Conservation (phyloP, 2,329 filamentous ascomycete genomes). For the Ophiocordyceps camponoti-leonardi region DNA sequence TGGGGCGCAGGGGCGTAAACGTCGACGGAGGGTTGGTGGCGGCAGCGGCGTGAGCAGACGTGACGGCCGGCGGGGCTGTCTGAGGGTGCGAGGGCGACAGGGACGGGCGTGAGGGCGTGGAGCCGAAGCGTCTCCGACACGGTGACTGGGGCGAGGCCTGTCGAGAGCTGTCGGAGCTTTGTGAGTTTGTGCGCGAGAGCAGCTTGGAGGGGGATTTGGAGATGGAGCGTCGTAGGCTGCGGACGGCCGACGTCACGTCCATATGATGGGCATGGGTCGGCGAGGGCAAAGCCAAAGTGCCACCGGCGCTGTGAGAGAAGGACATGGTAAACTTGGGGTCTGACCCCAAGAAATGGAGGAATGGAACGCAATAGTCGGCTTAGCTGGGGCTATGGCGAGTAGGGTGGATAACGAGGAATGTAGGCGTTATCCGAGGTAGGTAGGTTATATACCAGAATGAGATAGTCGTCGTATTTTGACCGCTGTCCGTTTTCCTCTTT, state of each 20-base stretch:
- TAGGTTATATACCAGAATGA: constrained; percentile 1
- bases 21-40: constrained; percentile 27
- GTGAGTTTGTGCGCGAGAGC: constrained; percentile 32
- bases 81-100: constrained; percentile 13
- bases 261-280: constrained; percentile 71
- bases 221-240: constrained; percentile 70
- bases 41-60: constrained; percentile 10
- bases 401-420: constrained; percentile 11
- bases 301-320: constrained; percentile 44
- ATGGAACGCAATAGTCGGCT: constrained; percentile 10
- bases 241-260: constrained; percentile 65
- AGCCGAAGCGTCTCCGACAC: constrained; percentile 23
- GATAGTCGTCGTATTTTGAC: background rate
- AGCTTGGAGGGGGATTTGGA: constrained; percentile 93
- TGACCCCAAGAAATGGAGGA: background rate
- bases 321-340: constrained; percentile 27
- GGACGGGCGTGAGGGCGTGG: constrained; percentile 18
- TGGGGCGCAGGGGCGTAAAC: constrained; percentile 48
- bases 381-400: constrained; percentile 5
- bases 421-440: constrained; percentile 1
- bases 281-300: constrained; percentile 72
- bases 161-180: constrained; percentile 29
- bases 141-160: constrained; percentile 31
- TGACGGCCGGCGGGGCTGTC: constrained; percentile 17
- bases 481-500: background rate